Conservation (phyloP, 192 early-diverging fungal species). For the Polychytrium aggregatum region DNA sequence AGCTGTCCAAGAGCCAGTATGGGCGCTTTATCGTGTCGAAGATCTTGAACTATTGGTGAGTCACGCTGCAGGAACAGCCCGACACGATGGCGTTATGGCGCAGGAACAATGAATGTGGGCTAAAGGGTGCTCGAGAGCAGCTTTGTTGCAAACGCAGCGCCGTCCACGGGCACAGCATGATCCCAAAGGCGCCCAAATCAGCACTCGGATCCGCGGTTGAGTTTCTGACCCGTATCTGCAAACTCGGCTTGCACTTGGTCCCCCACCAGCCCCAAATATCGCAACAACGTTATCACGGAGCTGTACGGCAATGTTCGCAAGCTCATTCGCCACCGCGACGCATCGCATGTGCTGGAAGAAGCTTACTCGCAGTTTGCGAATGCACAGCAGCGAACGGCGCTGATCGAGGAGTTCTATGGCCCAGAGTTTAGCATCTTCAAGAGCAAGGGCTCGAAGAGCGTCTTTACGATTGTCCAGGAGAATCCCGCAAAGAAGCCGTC, state of each 20-base stretch:
- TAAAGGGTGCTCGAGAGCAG: too few species aligned
- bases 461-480: conserved; percentile 47
- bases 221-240: neutral
- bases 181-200: too few species aligned
- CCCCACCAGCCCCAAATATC: conserved; percentile 47
- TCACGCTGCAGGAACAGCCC: too few species aligned
- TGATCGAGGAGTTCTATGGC: conserved; percentile 91
- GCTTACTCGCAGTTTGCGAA: conserved; percentile 74
- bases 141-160: too few species aligned
- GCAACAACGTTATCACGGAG: conserved; percentile 61
- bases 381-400: conserved; percentile 49
- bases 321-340: conserved; percentile 80
- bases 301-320: conserved; percentile 73
- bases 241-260: neutral
- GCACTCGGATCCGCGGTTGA: too few species aligned
- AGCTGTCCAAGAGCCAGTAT: conserved; percentile 66
- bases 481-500: conserved; percentile 59
- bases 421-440: conserved; percentile 83
- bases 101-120: too few species aligned
- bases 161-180: too few species aligned
- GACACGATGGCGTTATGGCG: too few species aligned
- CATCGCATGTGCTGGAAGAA: conserved; percentile 73
- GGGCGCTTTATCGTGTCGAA: conserved; percentile 82
- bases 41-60: conserved; percentile 79
- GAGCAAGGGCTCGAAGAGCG: conserved; percentile 16